Conservation (phyloP, 495 filamentous ascomycete species). For the Daldinia loculata region DNA sequence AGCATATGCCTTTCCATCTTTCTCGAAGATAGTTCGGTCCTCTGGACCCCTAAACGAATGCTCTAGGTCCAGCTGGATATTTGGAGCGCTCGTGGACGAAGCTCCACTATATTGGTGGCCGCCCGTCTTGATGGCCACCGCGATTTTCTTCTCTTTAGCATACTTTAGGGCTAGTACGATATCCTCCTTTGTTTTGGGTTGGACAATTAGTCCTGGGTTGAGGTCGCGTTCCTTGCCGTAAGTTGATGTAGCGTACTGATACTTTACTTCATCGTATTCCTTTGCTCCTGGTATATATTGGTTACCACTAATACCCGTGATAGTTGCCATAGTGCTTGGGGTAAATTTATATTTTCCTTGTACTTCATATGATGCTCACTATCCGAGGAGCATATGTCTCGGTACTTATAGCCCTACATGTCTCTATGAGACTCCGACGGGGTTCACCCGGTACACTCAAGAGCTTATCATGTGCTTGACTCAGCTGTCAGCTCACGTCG, state of each 20-base stretch:
- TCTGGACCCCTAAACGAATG: too few relatives aligned
- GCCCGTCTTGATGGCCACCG: too few relatives aligned
- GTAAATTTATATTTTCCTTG: neutral
- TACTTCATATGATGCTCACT: neutral
- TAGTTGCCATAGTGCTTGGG: slow-evolving; percentile 38
- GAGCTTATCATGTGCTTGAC: slow-evolving; percentile 2
- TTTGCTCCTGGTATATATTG: neutral
- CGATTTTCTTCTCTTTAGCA: too few relatives aligned
- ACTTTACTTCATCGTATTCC: slow-evolving; percentile 44
- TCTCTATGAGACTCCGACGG: neutral
- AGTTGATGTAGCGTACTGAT: slow-evolving; percentile 52
- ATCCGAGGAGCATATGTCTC: neutral
- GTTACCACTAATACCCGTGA: slow-evolving; percentile 31
- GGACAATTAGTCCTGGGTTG: slow-evolving; percentile 38
- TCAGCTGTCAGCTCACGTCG: slow-evolving; percentile 4
- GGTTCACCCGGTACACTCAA: neutral
- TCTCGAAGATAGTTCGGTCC: too few relatives aligned
- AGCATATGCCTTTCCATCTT: too few relatives aligned
- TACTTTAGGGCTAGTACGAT: too few relatives aligned
- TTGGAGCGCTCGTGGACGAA: too few relatives aligned
- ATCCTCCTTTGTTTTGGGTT: too few relatives aligned
- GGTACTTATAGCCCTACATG: slow-evolving; percentile 18
- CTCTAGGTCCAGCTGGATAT: too few relatives aligned
- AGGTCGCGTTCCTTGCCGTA: slow-evolving; percentile 47
- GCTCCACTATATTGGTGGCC: too few relatives aligned